Evolutionary conservation across 2,329 filamentous ascomycete species (phyloP), one percentile per base, ranked within the genome.

Genomic region (Nothophoma quercina): DNA sequence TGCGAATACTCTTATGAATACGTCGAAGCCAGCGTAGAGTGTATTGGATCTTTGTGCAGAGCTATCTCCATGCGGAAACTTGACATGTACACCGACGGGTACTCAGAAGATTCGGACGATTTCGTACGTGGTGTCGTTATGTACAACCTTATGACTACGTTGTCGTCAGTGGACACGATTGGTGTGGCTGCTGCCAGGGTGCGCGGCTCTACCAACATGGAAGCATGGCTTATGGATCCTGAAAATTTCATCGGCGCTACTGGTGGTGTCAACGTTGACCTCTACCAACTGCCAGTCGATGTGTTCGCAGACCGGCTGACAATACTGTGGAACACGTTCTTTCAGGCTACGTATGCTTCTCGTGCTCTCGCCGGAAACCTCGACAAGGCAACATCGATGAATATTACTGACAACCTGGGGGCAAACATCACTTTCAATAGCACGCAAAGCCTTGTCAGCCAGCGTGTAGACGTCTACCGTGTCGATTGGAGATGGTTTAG

Each of bases 401-500:
- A 47, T 18, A 18, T 51, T 5, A 22, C 65, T 22, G 29, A 34
- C 5, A 29, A 32, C 8, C 5, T 41, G 2, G 26, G 32, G n/a
- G n/a, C n/a, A n/a, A 30, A 44, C 15, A n/a, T 10, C 33, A 28
- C 4, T 15, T 69, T 70, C 48, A 63, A 67, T 18, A 38, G 28
- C 1, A 65, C 62, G 0, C 26, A 51, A 29, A 59, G 56, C 13
- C 21, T 41, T 5, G 19, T 56, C 6, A 44, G 52, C 4, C 34
- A 46, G 4, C 25, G 48, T 59, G 7, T 9, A 26, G 41, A 46
- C 23, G 35, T 51, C 15, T 69, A 69, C 40, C 62, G 52, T 9
- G 62, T 57, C 2, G 58, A 60, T 10, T 71, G 69, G 67, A 60
- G 43, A 7, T 70, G 67, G 67, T 65, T 71, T 23, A 34, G 44